A percentile compares a stretch with the other conserved stretches of the same genome.
Conservation (phyloP, 1,284 basidiomycete genomes). For the Pseudomicrostroma phylloplanum region DNA sequence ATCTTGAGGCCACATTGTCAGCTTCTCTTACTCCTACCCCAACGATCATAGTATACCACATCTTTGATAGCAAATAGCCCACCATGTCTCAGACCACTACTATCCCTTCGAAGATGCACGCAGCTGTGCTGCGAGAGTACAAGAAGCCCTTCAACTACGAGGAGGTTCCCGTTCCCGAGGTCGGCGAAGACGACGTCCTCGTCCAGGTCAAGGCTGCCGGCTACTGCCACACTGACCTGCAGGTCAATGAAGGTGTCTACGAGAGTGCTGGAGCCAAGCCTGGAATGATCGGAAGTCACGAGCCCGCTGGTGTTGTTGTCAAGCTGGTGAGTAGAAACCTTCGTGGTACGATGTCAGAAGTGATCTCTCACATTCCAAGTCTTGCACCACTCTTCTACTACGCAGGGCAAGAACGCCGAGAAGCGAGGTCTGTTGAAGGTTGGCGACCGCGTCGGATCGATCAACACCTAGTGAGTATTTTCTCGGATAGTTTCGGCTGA, state of each 20-base stretch:
- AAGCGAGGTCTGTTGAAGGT: conserved; percentile 14
- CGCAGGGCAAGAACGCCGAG: conserved; percentile 12
- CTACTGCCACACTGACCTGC: conserved; percentile 40
- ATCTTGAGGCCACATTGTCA: no score
- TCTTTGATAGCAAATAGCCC: not conserved
- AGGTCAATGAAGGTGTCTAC: conserved; percentile 29
- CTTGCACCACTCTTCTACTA: not conserved
- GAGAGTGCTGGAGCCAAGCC: conserved; percentile 29
- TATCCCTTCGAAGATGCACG: conserved; percentile 33
- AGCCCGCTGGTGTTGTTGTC: conserved; percentile 25
- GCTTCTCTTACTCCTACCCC: no score
- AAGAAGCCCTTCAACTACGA: conserved; percentile 33
- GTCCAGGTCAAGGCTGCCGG: conserved; percentile 31
- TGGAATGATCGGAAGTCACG: conserved; percentile 38
- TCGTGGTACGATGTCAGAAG: not conserved
- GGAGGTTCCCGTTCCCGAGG: conserved; percentile 27
- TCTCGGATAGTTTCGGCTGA: no score
- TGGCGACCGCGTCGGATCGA: conserved; percentile 18
- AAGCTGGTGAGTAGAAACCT: conserved; percentile 2
- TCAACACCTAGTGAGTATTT: conserved; percentile 10
- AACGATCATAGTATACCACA: no score
- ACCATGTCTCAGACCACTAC: conserved; percentile 23
- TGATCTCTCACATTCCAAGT: not conserved
- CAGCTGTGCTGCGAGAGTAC: conserved; percentile 34
- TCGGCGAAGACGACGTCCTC: conserved; percentile 31